These are phyloP conservation scores for Colletotrichum sp. DNA, from an alignment of 2,329 filamentous ascomycete species.

Conservation along the genomic window DNA sequence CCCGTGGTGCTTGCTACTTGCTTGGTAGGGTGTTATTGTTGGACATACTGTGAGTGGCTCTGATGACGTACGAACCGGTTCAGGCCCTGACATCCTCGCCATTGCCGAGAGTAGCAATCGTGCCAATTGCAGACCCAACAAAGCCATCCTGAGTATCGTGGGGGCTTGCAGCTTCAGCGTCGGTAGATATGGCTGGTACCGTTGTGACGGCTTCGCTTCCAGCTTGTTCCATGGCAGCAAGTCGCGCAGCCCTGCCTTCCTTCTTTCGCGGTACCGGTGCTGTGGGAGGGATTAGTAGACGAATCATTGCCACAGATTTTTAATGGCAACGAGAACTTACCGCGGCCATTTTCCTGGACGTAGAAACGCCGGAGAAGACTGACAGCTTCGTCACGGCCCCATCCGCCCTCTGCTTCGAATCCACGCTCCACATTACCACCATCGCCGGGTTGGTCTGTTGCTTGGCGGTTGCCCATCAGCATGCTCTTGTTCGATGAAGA, in stretches of 20 bases:
- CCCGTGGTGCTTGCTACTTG: not conserved
- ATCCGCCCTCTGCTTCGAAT: constrained; percentile 84
- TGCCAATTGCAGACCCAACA: not conserved
- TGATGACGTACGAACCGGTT: not conserved
- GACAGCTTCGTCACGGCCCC: constrained; percentile 91
- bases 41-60: not conserved
- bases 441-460: constrained; percentile 44
- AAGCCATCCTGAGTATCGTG: not conserved
- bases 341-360: constrained; percentile 95
- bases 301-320: constrained; percentile 1
- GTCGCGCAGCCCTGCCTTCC: constrained; percentile 58
- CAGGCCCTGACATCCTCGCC: not conserved
- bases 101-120: not conserved
- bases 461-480: not conserved
- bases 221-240: constrained; percentile 47
- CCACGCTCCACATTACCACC: constrained; percentile 77
- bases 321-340: constrained; percentile 47
- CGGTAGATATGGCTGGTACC: not conserved
- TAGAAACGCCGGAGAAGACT: constrained; percentile 93
- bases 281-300: constrained; percentile 27
- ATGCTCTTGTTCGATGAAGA: not conserved
- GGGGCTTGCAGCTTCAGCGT: not conserved
- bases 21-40: not conserved
- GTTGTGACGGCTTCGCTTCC: not conserved
- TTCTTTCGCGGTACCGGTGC: constrained; percentile 60